Evolutionary conservation across 306 rosid genomes (phyloP), one percentile per base, ranked within the genome.

Genomic region (Prunus armeniaca): DNA sequence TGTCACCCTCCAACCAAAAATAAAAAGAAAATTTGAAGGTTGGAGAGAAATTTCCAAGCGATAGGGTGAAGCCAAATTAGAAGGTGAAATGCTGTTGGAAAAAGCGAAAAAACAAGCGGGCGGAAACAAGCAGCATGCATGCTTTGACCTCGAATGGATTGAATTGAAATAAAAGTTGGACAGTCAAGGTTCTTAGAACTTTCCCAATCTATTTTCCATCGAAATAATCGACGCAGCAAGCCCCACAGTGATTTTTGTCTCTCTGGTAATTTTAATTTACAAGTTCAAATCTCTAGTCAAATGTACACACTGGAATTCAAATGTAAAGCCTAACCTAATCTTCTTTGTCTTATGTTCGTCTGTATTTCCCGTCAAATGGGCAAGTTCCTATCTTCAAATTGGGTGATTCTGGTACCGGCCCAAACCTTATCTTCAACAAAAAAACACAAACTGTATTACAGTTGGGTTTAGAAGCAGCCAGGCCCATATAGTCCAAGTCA

Each of bases 101-200:
- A 78, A 79, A 73, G 78, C 76, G 54, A n/a, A 62, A 51, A 45
- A 77, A 55, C 82, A 57, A 78, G 41, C 41, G 41, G 51, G 56
- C 54, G 15, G 62, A 56, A 56, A 56, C 62, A 20, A 60, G 65
- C 65, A 60, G 51, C 15, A 34, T 52, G 45, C 11, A 2, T 8
- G 25, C 67, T 78, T 78, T 78, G 72, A 71, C 77, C 82, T 71
- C 41, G 67, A 65, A 58, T 19, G 18, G 2, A 38, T 34, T 60
- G 43, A 69, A 65, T 46, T 46, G 61, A 14, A 18, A 55, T 0
- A 28, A 58, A 72, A 58, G 58, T 54, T 34, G 63, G 63, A 25
- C 7, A 28, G 10, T 56, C 60, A 63, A 60, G 80, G 68, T 69
- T 69, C 80, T 25, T 11, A 43, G 77, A 46, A 71, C 78, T 12